Evolutionary conservation across 2,329 filamentous ascomycete species (phyloP).

Genomic region (Cryphonectria japonica): DNA sequence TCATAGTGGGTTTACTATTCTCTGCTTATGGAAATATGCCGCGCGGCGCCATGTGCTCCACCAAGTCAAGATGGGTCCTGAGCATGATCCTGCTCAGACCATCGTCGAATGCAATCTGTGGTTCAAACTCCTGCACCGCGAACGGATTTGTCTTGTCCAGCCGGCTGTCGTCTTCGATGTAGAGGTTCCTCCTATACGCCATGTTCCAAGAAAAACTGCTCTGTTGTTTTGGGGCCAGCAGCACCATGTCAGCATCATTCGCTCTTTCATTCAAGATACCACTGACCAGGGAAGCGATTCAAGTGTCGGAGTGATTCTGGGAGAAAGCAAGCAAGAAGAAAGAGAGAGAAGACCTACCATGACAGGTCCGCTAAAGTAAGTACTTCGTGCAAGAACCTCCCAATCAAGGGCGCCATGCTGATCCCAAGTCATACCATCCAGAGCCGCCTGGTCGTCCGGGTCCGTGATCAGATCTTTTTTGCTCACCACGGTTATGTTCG

Average conservation of each 20-base stretch:
- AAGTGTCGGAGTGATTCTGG: too few species aligned
- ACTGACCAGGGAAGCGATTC: neutral
- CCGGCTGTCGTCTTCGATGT: constrained; percentile 8
- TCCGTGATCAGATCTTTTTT: constrained; percentile 7
- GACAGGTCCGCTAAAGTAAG: constrained; percentile 13
- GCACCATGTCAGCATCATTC: neutral
- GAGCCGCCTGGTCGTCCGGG: neutral
- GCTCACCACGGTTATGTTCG: constrained; percentile 13
- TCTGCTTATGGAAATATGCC: constrained; percentile 14
- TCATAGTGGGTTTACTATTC: neutral
- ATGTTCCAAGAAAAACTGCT: constrained; percentile 24
- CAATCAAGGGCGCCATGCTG: constrained; percentile 19
- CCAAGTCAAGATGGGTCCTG: neutral
- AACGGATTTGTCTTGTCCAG: constrained; percentile 14
- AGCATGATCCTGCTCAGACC: constrained; percentile 21
- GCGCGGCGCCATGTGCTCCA: constrained; percentile 10
- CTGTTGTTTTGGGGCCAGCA: neutral
- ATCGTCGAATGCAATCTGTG: constrained; percentile 13
- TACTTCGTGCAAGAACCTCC: constrained; percentile 20
- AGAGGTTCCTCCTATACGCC: constrained; percentile 16
- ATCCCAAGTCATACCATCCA: constrained; percentile 15
- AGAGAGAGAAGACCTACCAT: constrained; percentile 2
- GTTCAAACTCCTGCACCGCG: constrained; percentile 7
- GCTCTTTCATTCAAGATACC: neutral
- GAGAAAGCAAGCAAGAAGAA: too few species aligned